A percentile compares a stretch with the other conserved stretches of the same genome.
phyloP scores from a whole-genome alignment of 768 basidiomycete genomes.

The Hygrophorus pudorinus region DNA sequence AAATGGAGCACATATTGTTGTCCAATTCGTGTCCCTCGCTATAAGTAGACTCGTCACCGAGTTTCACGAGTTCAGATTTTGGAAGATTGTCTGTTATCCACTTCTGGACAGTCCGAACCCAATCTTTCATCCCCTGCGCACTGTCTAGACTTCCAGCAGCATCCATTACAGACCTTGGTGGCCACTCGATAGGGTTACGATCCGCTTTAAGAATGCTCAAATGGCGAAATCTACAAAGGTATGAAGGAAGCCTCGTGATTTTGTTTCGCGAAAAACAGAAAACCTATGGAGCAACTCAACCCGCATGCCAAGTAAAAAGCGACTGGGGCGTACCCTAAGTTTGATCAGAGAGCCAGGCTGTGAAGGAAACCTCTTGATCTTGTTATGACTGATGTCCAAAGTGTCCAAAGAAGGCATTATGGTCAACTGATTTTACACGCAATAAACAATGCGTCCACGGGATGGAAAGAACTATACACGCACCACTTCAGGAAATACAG shows the following conservation, averaged over 20 bases:
- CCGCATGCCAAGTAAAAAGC: not conserved
- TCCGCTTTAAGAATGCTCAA: conserved; percentile 80
- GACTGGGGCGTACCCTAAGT: conserved; percentile 48
- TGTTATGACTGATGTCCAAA: conserved; percentile 90
- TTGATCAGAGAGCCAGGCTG: conserved; percentile 70
- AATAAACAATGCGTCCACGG: conserved; percentile 2
- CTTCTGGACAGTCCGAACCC: conserved; percentile 59
- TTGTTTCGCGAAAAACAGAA: conserved; percentile 83
- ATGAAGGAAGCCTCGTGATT: conserved; percentile 67
- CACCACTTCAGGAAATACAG: conserved; percentile 81
- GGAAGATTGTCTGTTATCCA: conserved; percentile 60
- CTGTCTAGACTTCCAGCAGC: conserved; percentile 30
- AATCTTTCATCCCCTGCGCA: conserved; percentile 50
- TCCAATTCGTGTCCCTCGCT: conserved; percentile 38
- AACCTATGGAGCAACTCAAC: conserved; percentile 38
- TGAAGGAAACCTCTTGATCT: conserved; percentile 68
- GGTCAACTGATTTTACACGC: conserved; percentile 47
- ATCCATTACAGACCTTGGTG: conserved; percentile 52
- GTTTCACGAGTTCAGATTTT: conserved; percentile 29
- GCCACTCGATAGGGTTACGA: conserved; percentile 93
- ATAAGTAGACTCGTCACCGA: conserved; percentile 40
- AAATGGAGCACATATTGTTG: conserved; percentile 21
- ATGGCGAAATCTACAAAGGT: conserved; percentile 60
- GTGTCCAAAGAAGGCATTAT: conserved; percentile 84
- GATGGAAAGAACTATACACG: conserved; percentile 20